These are phyloP conservation scores for Candida silvatica DNA, from an alignment of 805 yeast species.

Conservation along the genomic window DNA sequence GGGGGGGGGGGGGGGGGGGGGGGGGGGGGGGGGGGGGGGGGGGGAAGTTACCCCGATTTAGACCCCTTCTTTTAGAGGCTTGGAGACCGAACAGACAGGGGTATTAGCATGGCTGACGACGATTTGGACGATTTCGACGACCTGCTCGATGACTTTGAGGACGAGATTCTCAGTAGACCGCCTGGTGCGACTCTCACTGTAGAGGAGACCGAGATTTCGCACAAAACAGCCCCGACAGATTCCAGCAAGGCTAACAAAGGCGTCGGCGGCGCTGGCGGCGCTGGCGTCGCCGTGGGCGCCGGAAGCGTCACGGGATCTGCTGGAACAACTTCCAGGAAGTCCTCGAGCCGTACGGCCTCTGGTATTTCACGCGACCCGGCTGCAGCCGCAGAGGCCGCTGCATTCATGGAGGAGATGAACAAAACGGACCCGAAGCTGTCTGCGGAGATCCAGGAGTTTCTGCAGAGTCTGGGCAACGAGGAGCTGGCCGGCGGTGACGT, in stretches of 20 bases:
- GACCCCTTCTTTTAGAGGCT: background rate
- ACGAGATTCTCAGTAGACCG: constrained; percentile 53
- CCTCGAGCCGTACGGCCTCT: no score
- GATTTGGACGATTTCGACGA: constrained; percentile 80
- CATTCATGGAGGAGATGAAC: constrained; percentile 4
- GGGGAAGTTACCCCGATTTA: background rate
- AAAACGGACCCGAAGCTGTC: constrained; percentile 21
- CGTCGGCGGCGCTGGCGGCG: no score
- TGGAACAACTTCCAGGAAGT: no score
- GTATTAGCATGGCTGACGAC: constrained; percentile 38
- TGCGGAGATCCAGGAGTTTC: constrained; percentile 14
- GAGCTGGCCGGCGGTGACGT: constrained; percentile 33
- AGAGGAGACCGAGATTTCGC: background rate
- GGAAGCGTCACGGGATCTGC: no score
- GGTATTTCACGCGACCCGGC: no score
- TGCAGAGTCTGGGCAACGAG: constrained; percentile 20
- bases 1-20: background rate
- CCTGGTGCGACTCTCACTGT: constrained; percentile 38
- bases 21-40: background rate
- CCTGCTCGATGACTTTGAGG: constrained; percentile 76
- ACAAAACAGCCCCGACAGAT: background rate
- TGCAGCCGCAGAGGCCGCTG: no score
- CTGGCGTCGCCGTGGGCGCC: no score
- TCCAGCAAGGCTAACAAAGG: background rate
- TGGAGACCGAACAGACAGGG: constrained; percentile 3